Evolutionary conservation across 441 rosid species (phyloP), one percentile per base, ranked within the genome.

Genomic region (Gossypium laxum): DNA sequence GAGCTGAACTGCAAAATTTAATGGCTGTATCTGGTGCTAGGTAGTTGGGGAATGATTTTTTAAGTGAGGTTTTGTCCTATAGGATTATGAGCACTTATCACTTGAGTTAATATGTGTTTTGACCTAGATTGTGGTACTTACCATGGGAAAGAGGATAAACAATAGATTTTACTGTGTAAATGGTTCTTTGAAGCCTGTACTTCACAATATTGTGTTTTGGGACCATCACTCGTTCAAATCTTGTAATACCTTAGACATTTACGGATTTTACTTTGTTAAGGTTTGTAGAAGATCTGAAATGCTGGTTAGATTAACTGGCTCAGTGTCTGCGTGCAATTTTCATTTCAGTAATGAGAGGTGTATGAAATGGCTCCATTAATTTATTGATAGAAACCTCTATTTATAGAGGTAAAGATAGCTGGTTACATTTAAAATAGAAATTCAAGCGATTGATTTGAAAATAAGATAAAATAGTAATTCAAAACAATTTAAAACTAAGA

Each of bases 241-340:
- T 61, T 61, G 26, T 32, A 22, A 3, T 67, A 14, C 7, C 14
- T 26, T 66, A 48, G 41, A 48, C 38, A 1, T 26, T 66, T 48
- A 24, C 8, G 52, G 70, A 66, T 48, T 48, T 66, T 12, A 48
- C 43, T 26, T 24, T 66, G 32, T 66, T 50, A 48, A 66, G 56
- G 21, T 14, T 47, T 48, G 6, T n/a, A 14, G 57, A 64, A 43
- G 22, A 64, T 64, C 28, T 45, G 69, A 26, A 48, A n/a, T 45
- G 19, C 17, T 43, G 2, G 14, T 38, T 66, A 47, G 41, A 47
- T 66, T 12, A 22, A 66, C n/a, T 5, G 14, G 28, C 32, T 66
- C 26, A 24, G 18, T 48, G 28, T 26, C 15, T 24, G 22, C 8
- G 19, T 48, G 57, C n/a, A 24, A 60, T 14, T 66, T 66, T 24